phyloP scores from a whole-genome alignment of 768 basidiomycete species.

The Panaeolus papilionaceus region DNA sequence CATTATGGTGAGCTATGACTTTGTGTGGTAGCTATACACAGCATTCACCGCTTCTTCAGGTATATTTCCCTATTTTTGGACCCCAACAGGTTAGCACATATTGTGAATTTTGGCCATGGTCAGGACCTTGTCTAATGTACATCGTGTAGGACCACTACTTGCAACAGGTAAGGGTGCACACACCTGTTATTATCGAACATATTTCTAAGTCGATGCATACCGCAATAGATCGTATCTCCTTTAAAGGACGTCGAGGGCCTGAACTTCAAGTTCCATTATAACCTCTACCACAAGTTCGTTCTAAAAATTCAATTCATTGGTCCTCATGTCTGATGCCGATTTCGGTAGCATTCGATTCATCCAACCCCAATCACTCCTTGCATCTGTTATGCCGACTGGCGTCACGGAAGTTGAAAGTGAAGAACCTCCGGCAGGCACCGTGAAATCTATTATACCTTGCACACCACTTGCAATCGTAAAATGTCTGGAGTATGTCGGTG shows the following conservation, averaged over 20 bases:
- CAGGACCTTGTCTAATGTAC: background rate
- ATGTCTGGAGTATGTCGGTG: slow-evolving; percentile 86
- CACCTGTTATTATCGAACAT: background rate
- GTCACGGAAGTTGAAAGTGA: slow-evolving; percentile 53
- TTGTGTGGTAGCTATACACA: slow-evolving; percentile 17
- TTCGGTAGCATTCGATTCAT: slow-evolving; percentile 86
- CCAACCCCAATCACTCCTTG: slow-evolving; percentile 71
- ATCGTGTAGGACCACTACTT: slow-evolving; percentile 86
- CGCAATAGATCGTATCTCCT: slow-evolving; percentile 83
- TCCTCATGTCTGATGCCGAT: slow-evolving; percentile 7
- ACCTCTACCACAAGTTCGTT: slow-evolving; percentile 91
- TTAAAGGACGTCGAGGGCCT: slow-evolving; percentile 98
- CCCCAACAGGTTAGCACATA: slow-evolving; percentile 67
- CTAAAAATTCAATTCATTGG: background rate
- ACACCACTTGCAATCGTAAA: slow-evolving; percentile 98
- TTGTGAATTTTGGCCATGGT: background rate
- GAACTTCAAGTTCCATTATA: slow-evolving; percentile 94
- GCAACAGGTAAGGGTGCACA: slow-evolving; percentile 71
- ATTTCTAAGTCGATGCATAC: slow-evolving; percentile 13
- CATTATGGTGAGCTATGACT: slow-evolving; percentile 77
- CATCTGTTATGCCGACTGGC: slow-evolving; percentile 49
- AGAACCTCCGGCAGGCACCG: slow-evolving; percentile 79
- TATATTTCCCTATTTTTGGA: slow-evolving; percentile 97
- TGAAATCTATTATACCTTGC: slow-evolving; percentile 97
- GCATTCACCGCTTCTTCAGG: slow-evolving; percentile 49